phyloP scores from a whole-genome alignment of 805 yeast genomes.

The Zygosaccharomyces siamensis region DNA sequence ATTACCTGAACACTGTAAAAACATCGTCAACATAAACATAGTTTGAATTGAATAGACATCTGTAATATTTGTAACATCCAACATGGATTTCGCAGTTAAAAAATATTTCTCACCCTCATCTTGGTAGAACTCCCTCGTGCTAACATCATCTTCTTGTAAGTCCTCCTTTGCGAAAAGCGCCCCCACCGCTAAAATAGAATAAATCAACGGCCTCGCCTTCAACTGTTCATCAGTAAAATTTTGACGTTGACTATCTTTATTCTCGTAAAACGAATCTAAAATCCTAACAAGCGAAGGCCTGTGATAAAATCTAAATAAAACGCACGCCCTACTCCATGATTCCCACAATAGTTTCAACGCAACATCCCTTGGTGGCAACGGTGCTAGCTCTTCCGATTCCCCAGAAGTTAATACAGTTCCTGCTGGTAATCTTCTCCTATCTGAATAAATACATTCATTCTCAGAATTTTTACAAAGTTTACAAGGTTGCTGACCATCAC shows the following conservation, averaged over 20 bases:
- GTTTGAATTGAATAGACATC: constrained; percentile 81
- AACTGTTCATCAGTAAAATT: constrained; percentile 57
- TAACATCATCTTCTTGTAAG: constrained; percentile 34
- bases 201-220: constrained; percentile 71
- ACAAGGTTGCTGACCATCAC: constrained; percentile 78
- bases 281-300: constrained; percentile 74
- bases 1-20: constrained; percentile 83
- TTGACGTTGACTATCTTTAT: constrained; percentile 55
- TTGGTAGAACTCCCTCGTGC: constrained; percentile 38
- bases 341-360: constrained; percentile 67
- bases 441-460: constrained; percentile 8
- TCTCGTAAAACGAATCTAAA: constrained; percentile 67
- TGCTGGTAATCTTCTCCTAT: constrained; percentile 3
- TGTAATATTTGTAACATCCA: constrained; percentile 77
- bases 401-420: not conserved
- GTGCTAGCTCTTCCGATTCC: constrained; percentile 2
- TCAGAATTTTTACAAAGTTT: constrained; percentile 38
- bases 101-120: constrained; percentile 80
- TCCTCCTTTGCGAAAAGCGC: constrained; percentile 62
- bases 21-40: constrained; percentile 77
- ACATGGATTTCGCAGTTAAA: constrained; percentile 69
- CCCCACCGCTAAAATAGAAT: constrained; percentile 86
- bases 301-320: constrained; percentile 78
- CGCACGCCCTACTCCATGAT: constrained; percentile 84
- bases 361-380: constrained; percentile 65